Evolutionary conservation across 2,329 filamentous ascomycete species (phyloP), one percentile per base, ranked within the genome.

Genomic region (Tolypocladium tundrense): DNA sequence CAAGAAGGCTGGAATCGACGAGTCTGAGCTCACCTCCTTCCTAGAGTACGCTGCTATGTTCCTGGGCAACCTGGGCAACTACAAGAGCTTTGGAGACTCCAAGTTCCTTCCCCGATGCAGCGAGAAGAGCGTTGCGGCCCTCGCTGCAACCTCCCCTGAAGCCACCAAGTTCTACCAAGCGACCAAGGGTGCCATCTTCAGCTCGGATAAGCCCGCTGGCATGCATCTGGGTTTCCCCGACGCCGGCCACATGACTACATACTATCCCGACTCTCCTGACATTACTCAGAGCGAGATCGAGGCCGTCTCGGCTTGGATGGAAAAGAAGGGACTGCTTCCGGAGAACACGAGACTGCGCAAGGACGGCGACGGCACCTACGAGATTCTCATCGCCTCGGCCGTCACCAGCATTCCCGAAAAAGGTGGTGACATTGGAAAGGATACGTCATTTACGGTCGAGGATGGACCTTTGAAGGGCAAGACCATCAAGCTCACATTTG

Each of bases 71-170:
- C 80, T 80, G 61, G 88, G 90, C 62, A 94, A 94, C 72, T 94
- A 93, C 76, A 93, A 93, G 76, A 88, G 88, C 64, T 93, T 92
- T 66, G 90, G 90, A 50, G 89, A 94, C 72, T 83, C 87, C 66
- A 94, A 94, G 70, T 92, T 94, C 68, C 81, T 94, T 58, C 90
- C 90, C 2, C 80, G 88, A 64, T 84, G 88, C 66, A 77, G 80
- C 8, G 80, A 85, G 63, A 80, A 82, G 59, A 81, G 79, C 6
- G 80, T 92, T 60, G 79, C 83, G 55, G 81, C 86, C 60, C 77
- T 93, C 40, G 86, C 87, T 51, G 77, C 79, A 19, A 79, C 81
- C 19, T 79, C 79, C 0, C 73, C 82, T 2, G 83, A 87, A 56
- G 83, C 87, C 8, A 77, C 82, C 66, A 78, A 79, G 61, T 80